Evolutionary conservation across 768 basidiomycete genomes (phyloP), one percentile per base, ranked within the genome.

Genomic region (Lactarius vividus): DNA sequence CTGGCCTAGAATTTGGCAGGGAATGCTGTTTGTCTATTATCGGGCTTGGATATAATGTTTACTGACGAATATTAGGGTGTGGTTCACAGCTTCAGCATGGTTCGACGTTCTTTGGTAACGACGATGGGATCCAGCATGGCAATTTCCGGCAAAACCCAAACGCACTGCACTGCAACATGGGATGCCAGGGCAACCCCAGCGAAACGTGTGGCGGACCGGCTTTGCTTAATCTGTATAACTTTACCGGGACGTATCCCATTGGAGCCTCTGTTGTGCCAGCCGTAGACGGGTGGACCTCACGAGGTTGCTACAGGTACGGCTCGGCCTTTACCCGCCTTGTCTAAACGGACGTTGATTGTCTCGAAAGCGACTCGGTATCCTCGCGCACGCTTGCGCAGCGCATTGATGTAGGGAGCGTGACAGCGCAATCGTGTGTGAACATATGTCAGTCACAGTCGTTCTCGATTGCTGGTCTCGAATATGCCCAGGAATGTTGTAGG

Each of bases 1-100:
- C 85, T 31, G 89, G 87, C 33, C 76, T 87, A 61, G 90, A 63
- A 57, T 57, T 57, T 10, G 33, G 55, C 0, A 46, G 44, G 26
- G 56, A 49, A 56, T 37, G 62, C 18, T 16, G 61, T 56, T 13
- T 7, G 56, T 63, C 16, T 8, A n/a, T 33, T 10, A 16, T 6
- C 49, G 26, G 18, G 31, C 5, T 39, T 5, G 13, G 56, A 20
- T 3, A 10, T 57, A 10, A 20, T 23, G 13, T 39, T 3, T 2
- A 2, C 20, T 46, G 3, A 11, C 10, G 44, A 46, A 26, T 7
- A 6, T 18, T 39, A 63, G 37, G 26, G 28, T 57, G 28, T 26
- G 35, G 29, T 39, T 29, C n/a, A 8, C 7, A 53, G 33, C 44
- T 58, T n/a, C 46, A 29, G 20, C n/a, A 65, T 18, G 55, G 29